A percentile compares a stretch with the other conserved stretches of the same genome.
Conservation (phyloP, 2,329 filamentous ascomycete genomes). For the Fusarium devonianum region DNA sequence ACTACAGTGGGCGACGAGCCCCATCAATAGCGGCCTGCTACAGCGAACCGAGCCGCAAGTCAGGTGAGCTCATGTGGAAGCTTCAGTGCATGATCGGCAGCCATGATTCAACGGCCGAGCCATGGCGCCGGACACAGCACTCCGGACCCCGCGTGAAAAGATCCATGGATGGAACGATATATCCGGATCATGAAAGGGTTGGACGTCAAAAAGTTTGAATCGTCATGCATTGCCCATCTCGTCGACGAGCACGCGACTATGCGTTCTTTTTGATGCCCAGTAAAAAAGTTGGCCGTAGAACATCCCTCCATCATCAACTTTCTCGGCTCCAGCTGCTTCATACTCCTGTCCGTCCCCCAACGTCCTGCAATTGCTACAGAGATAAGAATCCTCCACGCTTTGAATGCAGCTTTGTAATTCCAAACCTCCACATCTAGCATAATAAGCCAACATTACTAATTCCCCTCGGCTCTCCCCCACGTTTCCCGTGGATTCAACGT, state of each 20-base stretch:
- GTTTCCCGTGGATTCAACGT: conserved; percentile 9
- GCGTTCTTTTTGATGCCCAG: conserved; percentile 15
- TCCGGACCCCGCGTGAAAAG: background rate
- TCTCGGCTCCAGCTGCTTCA: background rate
- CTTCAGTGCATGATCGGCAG: background rate
- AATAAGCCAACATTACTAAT: conserved; percentile 26
- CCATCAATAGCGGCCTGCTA: background rate
- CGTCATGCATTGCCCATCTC: conserved; percentile 7
- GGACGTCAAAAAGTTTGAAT: background rate
- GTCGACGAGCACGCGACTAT: conserved; percentile 24
- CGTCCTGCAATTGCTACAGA: background rate
- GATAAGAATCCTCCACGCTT: conserved; percentile 3
- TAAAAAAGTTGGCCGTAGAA: background rate
- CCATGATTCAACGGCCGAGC: conserved; percentile 6
- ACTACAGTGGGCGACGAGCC: background rate
- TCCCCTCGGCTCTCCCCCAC: conserved; percentile 22
- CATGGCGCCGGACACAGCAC: background rate
- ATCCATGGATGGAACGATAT: background rate
- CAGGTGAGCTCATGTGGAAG: no score
- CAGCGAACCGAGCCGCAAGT: background rate
- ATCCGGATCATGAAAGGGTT: background rate
- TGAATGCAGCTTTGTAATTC: conserved; percentile 11
- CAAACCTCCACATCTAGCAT: conserved; percentile 12
- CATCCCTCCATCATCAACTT: background rate
- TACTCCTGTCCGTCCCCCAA: background rate